A percentile compares a stretch with the other conserved stretches of the same genome.
phyloP scores from a whole-genome alignment of 2,329 filamentous ascomycete species.

The Alternaria burnsii region DNA sequence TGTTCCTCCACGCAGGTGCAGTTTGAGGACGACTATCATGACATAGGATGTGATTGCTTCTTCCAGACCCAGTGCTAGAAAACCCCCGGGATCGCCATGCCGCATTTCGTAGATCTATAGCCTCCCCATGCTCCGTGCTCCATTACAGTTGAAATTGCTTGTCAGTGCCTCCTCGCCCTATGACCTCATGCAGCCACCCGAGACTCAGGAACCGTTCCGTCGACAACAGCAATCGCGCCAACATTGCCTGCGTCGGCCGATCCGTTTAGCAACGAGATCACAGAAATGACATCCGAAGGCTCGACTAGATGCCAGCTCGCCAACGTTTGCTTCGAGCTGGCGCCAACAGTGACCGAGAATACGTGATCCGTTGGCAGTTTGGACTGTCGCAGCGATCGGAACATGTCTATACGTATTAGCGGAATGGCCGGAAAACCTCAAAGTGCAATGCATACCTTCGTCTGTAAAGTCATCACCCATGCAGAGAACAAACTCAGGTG shows the following conservation, averaged over 20 bases:
- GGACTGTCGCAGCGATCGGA: slow-evolving; percentile 75
- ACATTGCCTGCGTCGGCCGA: slow-evolving; percentile 53
- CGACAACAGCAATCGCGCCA: slow-evolving; percentile 52
- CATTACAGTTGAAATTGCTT: slow-evolving; percentile 27
- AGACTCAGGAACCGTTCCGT: slow-evolving; percentile 49
- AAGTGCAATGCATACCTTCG: slow-evolving; percentile 70
- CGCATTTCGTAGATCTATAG: slow-evolving; percentile 15
- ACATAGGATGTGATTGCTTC: not conserved
- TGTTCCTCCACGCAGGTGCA: not conserved
- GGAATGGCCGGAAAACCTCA: not conserved
- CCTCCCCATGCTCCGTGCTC: slow-evolving; percentile 26
- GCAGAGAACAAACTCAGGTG: slow-evolving; percentile 87
- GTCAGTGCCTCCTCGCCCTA: slow-evolving; percentile 9
- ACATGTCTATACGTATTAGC: slow-evolving; percentile 68
- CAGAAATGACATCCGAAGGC: slow-evolving; percentile 84
- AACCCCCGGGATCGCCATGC: slow-evolving; percentile 8
- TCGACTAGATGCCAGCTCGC: slow-evolving; percentile 91
- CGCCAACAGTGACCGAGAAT: slow-evolving; percentile 91
- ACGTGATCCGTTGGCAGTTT: slow-evolving; percentile 70
- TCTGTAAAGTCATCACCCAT: slow-evolving; percentile 96
- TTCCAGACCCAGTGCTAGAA: slow-evolving; percentile 2
- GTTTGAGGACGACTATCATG: not conserved
- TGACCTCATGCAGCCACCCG: slow-evolving; percentile 18
- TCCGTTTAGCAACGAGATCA: slow-evolving; percentile 63
- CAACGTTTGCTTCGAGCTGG: slow-evolving; percentile 89